These are phyloP conservation scores for Penicillium turbatum DNA, from an alignment of 495 filamentous ascomycete species.

Conservation along the genomic window DNA sequence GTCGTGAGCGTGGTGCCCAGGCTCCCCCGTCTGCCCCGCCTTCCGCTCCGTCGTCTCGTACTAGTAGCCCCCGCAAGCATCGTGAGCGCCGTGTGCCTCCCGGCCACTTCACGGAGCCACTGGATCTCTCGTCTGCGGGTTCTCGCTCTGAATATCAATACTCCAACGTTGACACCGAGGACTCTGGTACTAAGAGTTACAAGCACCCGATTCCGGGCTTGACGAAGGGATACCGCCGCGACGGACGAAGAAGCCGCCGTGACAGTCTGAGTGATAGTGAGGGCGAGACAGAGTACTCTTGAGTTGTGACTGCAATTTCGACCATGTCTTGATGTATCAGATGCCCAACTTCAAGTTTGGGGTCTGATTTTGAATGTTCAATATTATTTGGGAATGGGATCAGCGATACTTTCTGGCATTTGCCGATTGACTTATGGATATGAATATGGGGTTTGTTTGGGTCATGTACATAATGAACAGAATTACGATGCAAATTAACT, in stretches of 20 bases:
- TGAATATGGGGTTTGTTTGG: conserved; percentile 6
- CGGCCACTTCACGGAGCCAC: conserved; percentile 55
- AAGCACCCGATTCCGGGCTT: conserved; percentile 74
- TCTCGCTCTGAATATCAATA: conserved; percentile 46
- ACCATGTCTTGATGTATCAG: background rate
- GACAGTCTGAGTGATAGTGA: conserved; percentile 57
- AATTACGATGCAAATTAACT: background rate
- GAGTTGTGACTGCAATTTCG: background rate
- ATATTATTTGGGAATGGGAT: conserved; percentile 2
- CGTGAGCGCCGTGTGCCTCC: conserved; percentile 31
- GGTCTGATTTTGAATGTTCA: conserved; percentile 2
- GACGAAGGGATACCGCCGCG: conserved; percentile 47
- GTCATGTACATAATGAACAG: conserved; percentile 11
- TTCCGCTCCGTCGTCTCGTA: conserved; percentile 31
- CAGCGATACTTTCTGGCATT: background rate
- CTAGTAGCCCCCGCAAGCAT: conserved; percentile 37
- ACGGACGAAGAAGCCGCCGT: conserved; percentile 36
- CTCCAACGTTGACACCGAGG: conserved; percentile 50
- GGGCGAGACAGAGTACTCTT: conserved; percentile 30
- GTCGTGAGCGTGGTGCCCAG: conserved; percentile 29
- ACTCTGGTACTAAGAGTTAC: conserved; percentile 75
- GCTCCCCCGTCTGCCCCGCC: conserved; percentile 14
- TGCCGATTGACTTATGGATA: conserved; percentile 4
- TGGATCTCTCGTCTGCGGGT: conserved; percentile 45
- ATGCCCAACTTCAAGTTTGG: background rate